Base-by-base conservation (phyloP, 2,329 filamentous ascomycete genomes). In the Trichoderma koningiopsis region DNA sequence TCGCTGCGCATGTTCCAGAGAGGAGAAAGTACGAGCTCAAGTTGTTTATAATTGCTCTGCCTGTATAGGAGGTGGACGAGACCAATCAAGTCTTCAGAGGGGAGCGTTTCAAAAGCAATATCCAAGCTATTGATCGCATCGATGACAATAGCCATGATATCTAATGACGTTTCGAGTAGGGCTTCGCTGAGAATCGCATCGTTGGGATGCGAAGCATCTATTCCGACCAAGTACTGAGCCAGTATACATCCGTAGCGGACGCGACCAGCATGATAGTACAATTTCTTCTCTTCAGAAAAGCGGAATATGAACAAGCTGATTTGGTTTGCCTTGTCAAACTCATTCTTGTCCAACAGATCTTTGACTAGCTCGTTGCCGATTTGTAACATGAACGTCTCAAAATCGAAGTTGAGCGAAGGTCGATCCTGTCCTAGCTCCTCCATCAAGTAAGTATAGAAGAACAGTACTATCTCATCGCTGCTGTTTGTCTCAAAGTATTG, bases 21-120 rank as follows among this genome's bases (percentile, higher is more conserved):
- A 14, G 70, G 72, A 6, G 64, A 58, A 6, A 76, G 73, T 0
- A 76, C 68, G 2, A 4, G 73, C 72, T 85, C 83, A 13, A 85
- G 79, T 61, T 84, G 82, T 24, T 76, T 74, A 70, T 80, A 84
- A 73, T 85, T 83, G 68, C 79, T 74, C 69, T 85, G 83, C 29
- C 82, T 80, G 35, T 83, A 84, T 1, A 87, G 78, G 4, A 86
- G 76, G 11, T 79, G 79, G 33, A 84, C 78, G 1, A 86, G 77
- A 8, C 81, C 80, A 22, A 80, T 80, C 0, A 86, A 75, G 47
- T 85, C 83, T 37, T 80, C 77, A 63, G 83, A 80, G 24, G 78
- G 77, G 19, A 86, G 72, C 11, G 79, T 77, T 16, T 80, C 75
- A 52, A 85, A 78, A 69, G 84, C 81, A 55, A 86, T 79, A 22